Evolutionary conservation across 805 yeast species (phyloP), one percentile per base, ranked within the genome.

Genomic region (Teunomyces lycoperdinae): DNA sequence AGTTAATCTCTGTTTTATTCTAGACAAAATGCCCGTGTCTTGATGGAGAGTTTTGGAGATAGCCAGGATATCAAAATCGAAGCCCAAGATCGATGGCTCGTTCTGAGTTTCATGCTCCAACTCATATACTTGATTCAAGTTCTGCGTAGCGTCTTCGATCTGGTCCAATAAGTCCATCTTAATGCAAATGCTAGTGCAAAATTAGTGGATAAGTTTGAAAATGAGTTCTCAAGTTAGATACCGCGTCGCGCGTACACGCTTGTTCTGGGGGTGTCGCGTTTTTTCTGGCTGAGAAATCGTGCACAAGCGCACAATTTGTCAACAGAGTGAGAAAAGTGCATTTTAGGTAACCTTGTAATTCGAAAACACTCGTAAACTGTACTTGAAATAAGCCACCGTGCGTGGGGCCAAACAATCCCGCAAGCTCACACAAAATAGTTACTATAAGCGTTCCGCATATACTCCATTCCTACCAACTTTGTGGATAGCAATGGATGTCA

Each of bases 111-210:
- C 50, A 5, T 10, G 17, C 20, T 47, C 50, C 3, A 43, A 43
- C n/a, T 47, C 50, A 8, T 29, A 26, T 14, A 42, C 24, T 16
- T 42, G 44, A 39, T 33, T 33, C 31, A 29, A 43, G 46, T 30
- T 43, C 41, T 35, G 46, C 24, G 46, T 20, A 11, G 44, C 47
- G 36, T 47, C 51, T 27, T 51, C 55, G 16, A 51, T 41, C 14
- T 43, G 44, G 29, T 51, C 50, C 11, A 51, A 38, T 35, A 51
- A 49, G 41, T 51, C 54, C 54, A 51, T 51, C 36, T 30, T 38
- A 24, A 20, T 10, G 30, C 8, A 9, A 14, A 26, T 17, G 20
- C 27, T 20, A 20, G 31, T 38, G 14, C 8, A 26, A 26, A 13
- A 28, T 11, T 31, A 13, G 43, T 11, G 13, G 30, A 38, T 20